These are phyloP conservation scores for Tympanopsis confertula DNA, from an alignment of 2,329 filamentous ascomycete species.

Conservation along the genomic window DNA sequence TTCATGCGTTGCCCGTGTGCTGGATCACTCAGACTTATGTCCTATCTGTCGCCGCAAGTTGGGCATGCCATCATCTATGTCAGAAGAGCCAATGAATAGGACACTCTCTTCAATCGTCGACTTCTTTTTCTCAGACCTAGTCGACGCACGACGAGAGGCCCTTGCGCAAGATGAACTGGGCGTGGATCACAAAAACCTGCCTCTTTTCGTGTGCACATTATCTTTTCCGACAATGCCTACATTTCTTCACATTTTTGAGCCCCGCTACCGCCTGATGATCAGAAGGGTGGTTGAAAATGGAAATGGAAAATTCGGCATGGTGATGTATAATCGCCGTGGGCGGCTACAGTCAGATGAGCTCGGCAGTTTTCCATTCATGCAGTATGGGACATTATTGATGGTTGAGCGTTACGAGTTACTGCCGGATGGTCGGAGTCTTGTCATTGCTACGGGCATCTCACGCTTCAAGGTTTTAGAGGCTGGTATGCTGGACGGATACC, in stretches of 20 bases:
- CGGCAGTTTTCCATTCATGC: constrained; percentile 38
- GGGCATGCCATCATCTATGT: constrained; percentile 29
- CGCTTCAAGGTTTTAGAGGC: constrained; percentile 63
- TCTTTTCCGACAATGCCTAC: constrained; percentile 75
- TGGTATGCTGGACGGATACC: constrained; percentile 62
- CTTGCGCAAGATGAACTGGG: constrained; percentile 44
- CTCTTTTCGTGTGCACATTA: constrained; percentile 73
- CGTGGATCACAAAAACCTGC: constrained; percentile 43
- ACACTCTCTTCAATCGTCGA: constrained; percentile 51
- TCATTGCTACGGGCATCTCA: constrained; percentile 67
- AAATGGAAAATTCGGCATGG: constrained; percentile 73
- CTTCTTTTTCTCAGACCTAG: constrained; percentile 56
- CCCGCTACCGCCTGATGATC: constrained; percentile 85
- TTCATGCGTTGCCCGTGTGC: constrained; percentile 61
- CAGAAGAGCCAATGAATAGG: constrained; percentile 40
- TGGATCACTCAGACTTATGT: constrained; percentile 69
- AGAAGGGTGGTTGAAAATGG: constrained; percentile 59
- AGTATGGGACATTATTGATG: constrained; percentile 68
- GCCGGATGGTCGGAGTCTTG: constrained; percentile 68
- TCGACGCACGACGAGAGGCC: constrained; percentile 43
- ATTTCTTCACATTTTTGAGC: constrained; percentile 84
- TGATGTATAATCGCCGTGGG: constrained; percentile 51
- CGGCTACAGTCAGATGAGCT: constrained; percentile 12
- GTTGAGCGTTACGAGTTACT: constrained; percentile 66
- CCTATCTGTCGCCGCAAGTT: constrained; percentile 67